Conservation (phyloP, 495 filamentous ascomycete species). For the Trichocladium antarcticum region DNA sequence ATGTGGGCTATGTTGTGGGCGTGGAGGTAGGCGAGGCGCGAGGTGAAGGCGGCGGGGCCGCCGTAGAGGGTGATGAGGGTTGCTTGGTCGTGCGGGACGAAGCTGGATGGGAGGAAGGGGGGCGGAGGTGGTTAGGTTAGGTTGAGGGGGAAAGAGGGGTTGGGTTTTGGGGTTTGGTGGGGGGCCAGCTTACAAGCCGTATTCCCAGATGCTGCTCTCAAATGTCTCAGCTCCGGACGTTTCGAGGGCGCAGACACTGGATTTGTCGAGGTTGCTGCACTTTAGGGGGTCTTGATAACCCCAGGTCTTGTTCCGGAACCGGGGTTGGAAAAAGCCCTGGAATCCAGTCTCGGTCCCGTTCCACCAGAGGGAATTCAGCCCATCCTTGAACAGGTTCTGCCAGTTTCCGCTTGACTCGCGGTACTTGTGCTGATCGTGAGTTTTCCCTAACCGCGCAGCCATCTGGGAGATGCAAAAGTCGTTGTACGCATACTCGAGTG, state of each 20-base stretch:
- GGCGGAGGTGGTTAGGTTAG: neutral
- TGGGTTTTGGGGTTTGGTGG: constrained; percentile 17
- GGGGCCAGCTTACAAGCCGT: constrained; percentile 43
- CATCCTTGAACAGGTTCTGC: constrained; percentile 54
- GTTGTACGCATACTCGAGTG: constrained; percentile 68
- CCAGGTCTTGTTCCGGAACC: constrained; percentile 55
- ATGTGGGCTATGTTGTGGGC: constrained; percentile 55
- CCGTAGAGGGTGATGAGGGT: constrained; percentile 50
- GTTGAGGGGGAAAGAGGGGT: no score
- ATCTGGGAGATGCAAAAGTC: constrained; percentile 64
- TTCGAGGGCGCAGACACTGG: constrained; percentile 50
- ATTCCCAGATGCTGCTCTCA: constrained; percentile 62
- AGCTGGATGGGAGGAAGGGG: constrained; percentile 24
- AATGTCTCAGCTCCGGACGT: constrained; percentile 56
- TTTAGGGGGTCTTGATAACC: constrained; percentile 58
- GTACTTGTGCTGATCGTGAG: constrained; percentile 50
- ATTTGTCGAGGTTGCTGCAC: constrained; percentile 46
- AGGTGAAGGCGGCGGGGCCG: constrained; percentile 47
- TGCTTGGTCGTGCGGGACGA: constrained; percentile 61
- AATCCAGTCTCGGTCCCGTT: constrained; percentile 51
- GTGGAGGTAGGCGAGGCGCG: constrained; percentile 55
- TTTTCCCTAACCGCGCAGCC: constrained; percentile 43
- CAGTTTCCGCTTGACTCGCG: constrained; percentile 51
- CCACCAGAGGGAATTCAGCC: constrained; percentile 48
- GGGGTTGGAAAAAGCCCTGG: constrained; percentile 58